These are phyloP conservation scores for Pyrus communis DNA, from an alignment of 306 rosid species.

Conservation along the genomic window DNA sequence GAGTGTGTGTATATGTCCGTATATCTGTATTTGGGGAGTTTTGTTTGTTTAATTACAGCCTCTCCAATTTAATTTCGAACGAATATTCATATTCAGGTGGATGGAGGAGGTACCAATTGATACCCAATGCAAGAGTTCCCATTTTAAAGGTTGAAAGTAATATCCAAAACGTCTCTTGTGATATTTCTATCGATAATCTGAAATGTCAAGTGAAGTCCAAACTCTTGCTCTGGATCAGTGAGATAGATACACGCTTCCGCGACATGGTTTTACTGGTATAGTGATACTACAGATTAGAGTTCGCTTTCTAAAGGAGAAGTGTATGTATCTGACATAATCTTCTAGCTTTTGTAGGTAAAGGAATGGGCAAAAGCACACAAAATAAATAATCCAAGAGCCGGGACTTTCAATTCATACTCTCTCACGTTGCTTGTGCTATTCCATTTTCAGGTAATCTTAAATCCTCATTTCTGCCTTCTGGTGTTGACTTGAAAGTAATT, in stretches of 20 bases:
- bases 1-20: neutral
- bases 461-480: conserved; percentile 12
- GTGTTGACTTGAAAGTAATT: neutral
- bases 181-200: conserved; percentile 79
- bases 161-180: conserved; percentile 63
- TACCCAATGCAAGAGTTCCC: conserved; percentile 73
- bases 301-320: conserved; percentile 14
- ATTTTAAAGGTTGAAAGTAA: conserved; percentile 57
- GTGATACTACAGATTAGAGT: conserved; percentile 17
- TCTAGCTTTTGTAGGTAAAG: conserved; percentile 70
- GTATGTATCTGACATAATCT: conserved; percentile 22
- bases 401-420: conserved; percentile 85
- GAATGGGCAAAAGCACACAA: conserved; percentile 92
- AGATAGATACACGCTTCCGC: conserved; percentile 68
- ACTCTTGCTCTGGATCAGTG: conserved; percentile 60
- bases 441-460: conserved; percentile 75
- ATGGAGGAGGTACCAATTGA: conserved; percentile 39
- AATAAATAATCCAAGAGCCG: conserved; percentile 62
- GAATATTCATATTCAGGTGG: conserved; percentile 50
- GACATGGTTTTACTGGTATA: conserved; percentile 83
- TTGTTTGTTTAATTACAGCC: neutral
- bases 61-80: neutral
- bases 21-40: neutral
- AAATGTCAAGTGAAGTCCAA: conserved; percentile 73
- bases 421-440: conserved; percentile 80